These are phyloP conservation scores for Phalaenopsis equestris DNA, from an alignment of 106 monocot genomes.

Conservation along the genomic window DNA sequence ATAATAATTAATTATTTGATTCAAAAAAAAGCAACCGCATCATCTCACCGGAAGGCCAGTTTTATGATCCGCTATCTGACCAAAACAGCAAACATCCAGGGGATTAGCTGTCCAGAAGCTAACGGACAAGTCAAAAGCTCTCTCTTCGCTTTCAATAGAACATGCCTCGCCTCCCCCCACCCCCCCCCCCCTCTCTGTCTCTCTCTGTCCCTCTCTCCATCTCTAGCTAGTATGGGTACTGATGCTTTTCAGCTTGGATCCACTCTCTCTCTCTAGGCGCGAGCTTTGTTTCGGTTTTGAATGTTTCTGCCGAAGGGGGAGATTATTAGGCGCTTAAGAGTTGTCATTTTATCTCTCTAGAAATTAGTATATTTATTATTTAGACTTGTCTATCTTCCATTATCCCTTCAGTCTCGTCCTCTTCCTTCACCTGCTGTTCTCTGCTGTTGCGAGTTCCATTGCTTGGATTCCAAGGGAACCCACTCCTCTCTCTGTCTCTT, in stretches of 20 bases:
- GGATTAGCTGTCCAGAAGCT: background rate
- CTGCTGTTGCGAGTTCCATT: background rate
- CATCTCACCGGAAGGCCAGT: background rate
- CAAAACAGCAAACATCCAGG: background rate
- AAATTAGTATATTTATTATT: background rate
- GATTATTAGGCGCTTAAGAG: background rate
- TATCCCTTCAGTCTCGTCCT: background rate
- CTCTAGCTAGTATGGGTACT: background rate
- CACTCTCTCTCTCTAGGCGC: background rate
- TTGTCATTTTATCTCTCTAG: background rate
- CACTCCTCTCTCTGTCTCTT: background rate
- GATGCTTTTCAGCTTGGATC: background rate
- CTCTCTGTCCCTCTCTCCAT: background rate
- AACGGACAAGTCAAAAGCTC: conserved; percentile 7
- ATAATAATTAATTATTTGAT: background rate
- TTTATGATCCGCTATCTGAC: background rate
- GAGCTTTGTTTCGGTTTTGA: background rate
- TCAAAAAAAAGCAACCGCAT: background rate
- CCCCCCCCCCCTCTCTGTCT: background rate
- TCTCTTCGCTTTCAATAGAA: background rate
- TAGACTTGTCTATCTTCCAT: background rate
- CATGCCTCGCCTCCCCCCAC: background rate
- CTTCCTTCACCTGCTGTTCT: background rate
- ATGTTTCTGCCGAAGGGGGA: background rate
- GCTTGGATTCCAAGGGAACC: conserved; percentile 3